Evolutionary conservation across 2,329 filamentous ascomycete genomes (phyloP), one percentile per base, ranked within the genome.

Genomic region (Metarhizium brunneum): DNA sequence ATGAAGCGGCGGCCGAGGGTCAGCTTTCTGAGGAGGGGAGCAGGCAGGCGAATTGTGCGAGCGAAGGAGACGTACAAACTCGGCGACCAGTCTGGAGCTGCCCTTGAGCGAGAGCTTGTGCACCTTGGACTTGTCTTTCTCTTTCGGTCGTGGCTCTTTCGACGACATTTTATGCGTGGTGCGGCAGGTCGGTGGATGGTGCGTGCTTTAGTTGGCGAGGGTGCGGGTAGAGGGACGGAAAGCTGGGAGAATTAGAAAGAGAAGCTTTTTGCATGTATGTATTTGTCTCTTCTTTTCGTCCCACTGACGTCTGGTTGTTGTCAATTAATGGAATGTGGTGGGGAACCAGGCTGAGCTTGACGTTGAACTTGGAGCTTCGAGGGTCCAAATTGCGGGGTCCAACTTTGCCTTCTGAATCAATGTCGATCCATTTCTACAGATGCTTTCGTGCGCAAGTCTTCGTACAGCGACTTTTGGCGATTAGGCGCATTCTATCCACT

Each of bases 41-140:
- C 16, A 32, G 25, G 36, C 10, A 4, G 25, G 50, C 38, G 6
- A 10, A 47, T 35, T 35, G 32, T 16, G 38, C 6, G 45, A 16
- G 52, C 11, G 50, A 6, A 42, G 47, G 25, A 13, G 55, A 25
- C 53, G 20, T 48, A 95, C 91, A 71, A 99, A 99, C 76, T 99
- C 94, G 48, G 92, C 88, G 56, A 97, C 91, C 42, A 95, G 82
- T 73, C 92, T 95, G 43, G 90, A 84, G 63, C 76, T 82, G 73
- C 88, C 90, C 73, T 91, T 92, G 59, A 96, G 79, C 42, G 92
- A 89, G 60, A 99, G 83, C 79, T 96, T 97, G 77, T 99, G 94
- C 58, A 91, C 85, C 74, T 96, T 96, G 63, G 90, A 89, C 66
- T 91, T 91, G 66, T 85, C 82, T 71, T 70, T 63, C 50, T 60